Evolutionary conservation across 2,329 filamentous ascomycete genomes (phyloP).

Genomic region (Aspergillus flavus): DNA sequence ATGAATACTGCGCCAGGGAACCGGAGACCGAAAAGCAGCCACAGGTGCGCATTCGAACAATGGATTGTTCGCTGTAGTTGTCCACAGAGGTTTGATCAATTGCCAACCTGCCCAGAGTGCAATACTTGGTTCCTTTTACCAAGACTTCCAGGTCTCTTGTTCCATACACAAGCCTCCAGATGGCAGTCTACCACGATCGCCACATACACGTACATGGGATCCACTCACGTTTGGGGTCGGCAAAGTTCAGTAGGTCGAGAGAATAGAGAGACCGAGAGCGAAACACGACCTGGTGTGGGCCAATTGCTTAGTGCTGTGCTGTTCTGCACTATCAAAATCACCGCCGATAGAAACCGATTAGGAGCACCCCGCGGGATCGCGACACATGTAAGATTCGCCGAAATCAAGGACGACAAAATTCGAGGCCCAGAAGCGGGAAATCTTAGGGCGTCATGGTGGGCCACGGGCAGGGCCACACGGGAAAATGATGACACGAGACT

Average conservation of each 20-base stretch:
- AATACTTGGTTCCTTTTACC: slow-evolving; percentile 17
- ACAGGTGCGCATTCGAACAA: slow-evolving; percentile 29
- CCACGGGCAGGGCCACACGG: slow-evolving; percentile 24
- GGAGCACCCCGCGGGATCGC: slow-evolving; percentile 17
- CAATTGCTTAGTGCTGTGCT: neutral
- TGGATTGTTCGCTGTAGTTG: slow-evolving; percentile 37
- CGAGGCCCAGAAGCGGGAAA: slow-evolving; percentile 15
- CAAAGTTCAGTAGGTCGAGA: slow-evolving; percentile 6
- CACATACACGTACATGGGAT: slow-evolving; percentile 12
- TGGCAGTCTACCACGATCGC: slow-evolving; percentile 10
- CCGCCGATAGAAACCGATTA: slow-evolving; percentile 18
- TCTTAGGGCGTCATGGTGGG: slow-evolving; percentile 30
- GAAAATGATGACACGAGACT: slow-evolving; percentile 24
- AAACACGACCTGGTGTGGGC: slow-evolving; percentile 2
- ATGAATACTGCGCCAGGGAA: slow-evolving; percentile 13
- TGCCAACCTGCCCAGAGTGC: slow-evolving; percentile 11
- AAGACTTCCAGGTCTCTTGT: slow-evolving; percentile 20
- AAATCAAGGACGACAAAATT: slow-evolving; percentile 14
- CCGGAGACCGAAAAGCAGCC: slow-evolving; percentile 17
- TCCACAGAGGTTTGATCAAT: slow-evolving; percentile 15
- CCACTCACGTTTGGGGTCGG: slow-evolving; percentile 10
- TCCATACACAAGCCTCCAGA: slow-evolving; percentile 14
- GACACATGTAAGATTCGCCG: slow-evolving; percentile 21
- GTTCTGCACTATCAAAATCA: slow-evolving; percentile 5
- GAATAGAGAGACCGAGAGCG: slow-evolving; percentile 6